Evolutionary conservation across 495 filamentous ascomycete species (phyloP).

Genomic region (Apodospora peruviana): DNA sequence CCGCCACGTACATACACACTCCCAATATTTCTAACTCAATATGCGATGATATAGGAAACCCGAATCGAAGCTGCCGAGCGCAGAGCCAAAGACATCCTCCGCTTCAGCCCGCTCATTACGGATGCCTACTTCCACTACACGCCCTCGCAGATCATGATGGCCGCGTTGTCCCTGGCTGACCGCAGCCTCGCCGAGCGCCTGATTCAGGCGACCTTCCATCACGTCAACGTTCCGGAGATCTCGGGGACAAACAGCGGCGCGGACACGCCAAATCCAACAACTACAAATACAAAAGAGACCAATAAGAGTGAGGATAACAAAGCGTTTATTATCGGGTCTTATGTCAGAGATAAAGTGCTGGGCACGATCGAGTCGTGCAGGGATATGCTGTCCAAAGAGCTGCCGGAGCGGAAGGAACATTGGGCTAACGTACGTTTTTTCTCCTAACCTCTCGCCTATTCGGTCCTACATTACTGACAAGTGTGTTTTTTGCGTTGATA

Average conservation of each 20-base stretch:
- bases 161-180: constrained; percentile 71
- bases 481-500: background rate
- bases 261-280: constrained; percentile 12
- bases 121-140: constrained; percentile 96
- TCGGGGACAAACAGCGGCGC: constrained; percentile 9
- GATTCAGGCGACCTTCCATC: constrained; percentile 62
- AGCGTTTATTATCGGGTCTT: constrained; percentile 22
- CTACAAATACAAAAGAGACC: background rate
- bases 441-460: background rate
- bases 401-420: constrained; percentile 36
- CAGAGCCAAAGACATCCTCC: constrained; percentile 65
- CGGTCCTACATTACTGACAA: background rate
- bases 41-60: constrained; percentile 16
- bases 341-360: constrained; percentile 40
- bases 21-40: constrained; percentile 11
- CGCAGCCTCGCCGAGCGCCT: constrained; percentile 64
- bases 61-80: constrained; percentile 65
- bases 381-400: constrained; percentile 44
- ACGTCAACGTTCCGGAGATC: background rate
- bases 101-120: constrained; percentile 73
- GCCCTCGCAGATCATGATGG: constrained; percentile 87
- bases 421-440: constrained; percentile 34
- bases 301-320: constrained; percentile 17
- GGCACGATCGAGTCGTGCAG: constrained; percentile 45
- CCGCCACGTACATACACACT: background rate